A percentile compares a stretch with the other conserved stretches of the same genome.
phyloP scores from a whole-genome alignment of 768 basidiomycete genomes.

The Lactarius hengduanensis region DNA sequence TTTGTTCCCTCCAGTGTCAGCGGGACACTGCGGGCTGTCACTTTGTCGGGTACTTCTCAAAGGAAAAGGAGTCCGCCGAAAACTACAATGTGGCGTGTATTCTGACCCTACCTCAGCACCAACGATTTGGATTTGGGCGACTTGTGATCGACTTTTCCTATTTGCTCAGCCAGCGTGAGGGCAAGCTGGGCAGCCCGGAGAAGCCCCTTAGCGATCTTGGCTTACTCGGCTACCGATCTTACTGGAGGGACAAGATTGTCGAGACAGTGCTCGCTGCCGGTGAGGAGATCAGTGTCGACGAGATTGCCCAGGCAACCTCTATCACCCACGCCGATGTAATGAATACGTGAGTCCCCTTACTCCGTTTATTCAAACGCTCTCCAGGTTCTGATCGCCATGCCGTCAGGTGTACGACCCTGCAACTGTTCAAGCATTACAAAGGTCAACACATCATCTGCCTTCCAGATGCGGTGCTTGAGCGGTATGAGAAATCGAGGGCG shows the following conservation, averaged over 20 bases:
- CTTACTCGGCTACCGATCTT: slow-evolving; percentile 88
- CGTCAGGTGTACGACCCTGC: slow-evolving; percentile 84
- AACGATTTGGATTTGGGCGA: slow-evolving; percentile 94
- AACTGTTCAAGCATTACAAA: slow-evolving; percentile 95
- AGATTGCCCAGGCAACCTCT: slow-evolving; percentile 92
- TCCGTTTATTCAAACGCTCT: not conserved
- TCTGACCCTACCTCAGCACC: slow-evolving; percentile 96
- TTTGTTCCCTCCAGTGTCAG: slow-evolving; percentile 50
- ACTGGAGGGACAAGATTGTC: slow-evolving; percentile 96
- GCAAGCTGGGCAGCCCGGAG: slow-evolving; percentile 94
- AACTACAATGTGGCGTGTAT: slow-evolving; percentile 99
- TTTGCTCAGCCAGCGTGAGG: slow-evolving; percentile 94
- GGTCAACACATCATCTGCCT: slow-evolving; percentile 92
- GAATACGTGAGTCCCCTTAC: slow-evolving; percentile 79
- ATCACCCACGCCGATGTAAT: slow-evolving; percentile 96
- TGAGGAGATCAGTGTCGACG: slow-evolving; percentile 87
- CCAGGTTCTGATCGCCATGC: slow-evolving; percentile 6
- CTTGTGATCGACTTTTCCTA: slow-evolving; percentile 98
- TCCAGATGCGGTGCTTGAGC: slow-evolving; percentile 86
- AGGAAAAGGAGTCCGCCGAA: slow-evolving; percentile 98
- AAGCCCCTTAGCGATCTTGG: slow-evolving; percentile 96
- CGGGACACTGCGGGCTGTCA: slow-evolving; percentile 92
- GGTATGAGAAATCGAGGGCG: slow-evolving; percentile 77
- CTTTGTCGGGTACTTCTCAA: slow-evolving; percentile 96
- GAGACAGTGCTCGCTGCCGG: slow-evolving; percentile 73